A percentile compares a stretch with the other conserved stretches of the same genome.
Evolutionary conservation across 169 alveolate genomes (phyloP).

Genomic region (Eimeria sp.): DNA sequence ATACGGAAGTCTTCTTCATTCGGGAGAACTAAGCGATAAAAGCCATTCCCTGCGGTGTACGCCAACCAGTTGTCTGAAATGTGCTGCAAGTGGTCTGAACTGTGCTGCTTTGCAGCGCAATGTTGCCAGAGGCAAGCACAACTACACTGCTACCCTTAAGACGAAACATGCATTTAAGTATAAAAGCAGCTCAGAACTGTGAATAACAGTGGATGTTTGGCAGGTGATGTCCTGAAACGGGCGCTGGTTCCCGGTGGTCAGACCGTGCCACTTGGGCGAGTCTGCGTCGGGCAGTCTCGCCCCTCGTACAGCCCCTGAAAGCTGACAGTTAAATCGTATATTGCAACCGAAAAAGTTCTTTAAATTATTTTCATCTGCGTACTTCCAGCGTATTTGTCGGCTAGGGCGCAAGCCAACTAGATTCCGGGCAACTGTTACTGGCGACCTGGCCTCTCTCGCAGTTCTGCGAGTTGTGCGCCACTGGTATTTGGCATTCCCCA

Average conservation of each 20-base stretch:
- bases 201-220: neutral
- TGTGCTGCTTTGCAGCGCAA: neutral
- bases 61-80: neutral
- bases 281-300: neutral
- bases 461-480: neutral
- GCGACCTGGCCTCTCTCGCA: neutral
- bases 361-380: neutral
- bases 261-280: neutral
- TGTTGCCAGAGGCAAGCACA: neutral
- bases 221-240: neutral
- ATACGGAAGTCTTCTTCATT: neutral
- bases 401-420: neutral
- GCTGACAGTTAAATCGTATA: neutral
- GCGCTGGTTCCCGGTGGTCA: neutral
- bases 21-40: neutral
- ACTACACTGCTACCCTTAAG: neutral
- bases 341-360: neutral
- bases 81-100: neutral
- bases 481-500: neutral
- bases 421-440: neutral
- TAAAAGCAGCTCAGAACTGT: neutral
- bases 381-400: neutral
- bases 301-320: neutral
- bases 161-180: neutral
- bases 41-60: neutral